Evolutionary conservation across 805 yeast genomes (phyloP).

Genomic region (Pichia paraexigua): DNA sequence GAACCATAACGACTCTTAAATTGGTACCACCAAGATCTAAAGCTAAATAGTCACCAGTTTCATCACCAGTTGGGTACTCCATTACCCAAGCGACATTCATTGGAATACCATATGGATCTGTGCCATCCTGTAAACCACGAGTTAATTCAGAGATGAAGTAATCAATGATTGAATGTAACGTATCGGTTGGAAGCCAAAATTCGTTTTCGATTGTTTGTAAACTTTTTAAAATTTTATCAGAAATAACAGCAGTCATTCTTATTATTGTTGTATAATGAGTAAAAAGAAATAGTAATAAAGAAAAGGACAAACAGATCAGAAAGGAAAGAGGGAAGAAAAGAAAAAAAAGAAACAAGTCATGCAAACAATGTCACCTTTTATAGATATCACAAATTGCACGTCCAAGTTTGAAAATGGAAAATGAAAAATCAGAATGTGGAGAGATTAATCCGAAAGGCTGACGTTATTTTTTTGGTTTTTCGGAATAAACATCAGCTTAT

Average conservation of each 20-base stretch:
- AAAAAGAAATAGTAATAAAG: no score
- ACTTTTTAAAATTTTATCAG: constrained; percentile 23
- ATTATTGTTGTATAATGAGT: neutral
- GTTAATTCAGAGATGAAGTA: constrained; percentile 45
- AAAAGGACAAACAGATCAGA: neutral
- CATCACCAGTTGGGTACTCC: constrained; percentile 51
- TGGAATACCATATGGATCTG: constrained; percentile 40
- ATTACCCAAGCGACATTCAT: constrained; percentile 57
- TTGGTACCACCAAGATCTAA: constrained; percentile 59
- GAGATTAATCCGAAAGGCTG: neutral
- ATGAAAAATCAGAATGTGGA: neutral
- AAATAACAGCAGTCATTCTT: constrained; percentile 2
- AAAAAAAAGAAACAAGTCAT: neutral
- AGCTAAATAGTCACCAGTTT: constrained; percentile 51
- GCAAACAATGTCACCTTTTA: neutral
- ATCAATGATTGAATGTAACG: constrained; percentile 35
- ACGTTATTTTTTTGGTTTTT: neutral
- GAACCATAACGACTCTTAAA: constrained; percentile 46
- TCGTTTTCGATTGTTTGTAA: constrained; percentile 28
- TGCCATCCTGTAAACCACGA: constrained; percentile 47
- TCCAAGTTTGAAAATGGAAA: neutral
- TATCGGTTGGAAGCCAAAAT: constrained; percentile 37
- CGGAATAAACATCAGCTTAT: neutral
- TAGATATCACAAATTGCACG: neutral
- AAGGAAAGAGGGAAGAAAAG: neutral